Evolutionary conservation across 805 yeast species (phyloP).

Genomic region (Metschnikowia chrysomelidarum): DNA sequence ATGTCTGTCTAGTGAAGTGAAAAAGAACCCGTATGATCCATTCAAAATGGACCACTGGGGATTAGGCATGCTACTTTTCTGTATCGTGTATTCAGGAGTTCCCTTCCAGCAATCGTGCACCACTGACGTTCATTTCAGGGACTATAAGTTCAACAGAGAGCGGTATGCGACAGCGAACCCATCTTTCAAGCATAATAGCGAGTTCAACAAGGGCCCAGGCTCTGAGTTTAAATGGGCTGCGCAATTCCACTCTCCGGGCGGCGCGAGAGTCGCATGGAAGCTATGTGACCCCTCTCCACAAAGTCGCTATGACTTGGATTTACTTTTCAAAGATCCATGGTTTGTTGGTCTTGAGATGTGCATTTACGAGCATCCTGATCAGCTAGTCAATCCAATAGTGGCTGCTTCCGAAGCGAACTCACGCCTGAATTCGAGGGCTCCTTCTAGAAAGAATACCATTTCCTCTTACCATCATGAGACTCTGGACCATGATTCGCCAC

Average conservation of each 20-base stretch:
- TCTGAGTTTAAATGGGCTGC: conserved; percentile 68
- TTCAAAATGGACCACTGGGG: conserved; percentile 73
- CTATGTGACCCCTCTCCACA: conserved; percentile 60
- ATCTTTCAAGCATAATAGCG: conserved; percentile 45
- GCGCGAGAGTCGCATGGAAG: conserved; percentile 73
- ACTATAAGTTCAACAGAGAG: conserved; percentile 50
- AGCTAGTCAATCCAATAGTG: conserved; percentile 35
- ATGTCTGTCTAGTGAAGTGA: conserved; percentile 27
- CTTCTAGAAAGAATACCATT: conserved; percentile 33
- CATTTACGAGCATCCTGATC: conserved; percentile 47
- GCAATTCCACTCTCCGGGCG: conserved; percentile 54
- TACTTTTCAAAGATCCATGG: conserved; percentile 63
- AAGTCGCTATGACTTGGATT: conserved; percentile 53
- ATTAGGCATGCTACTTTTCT: conserved; percentile 64
- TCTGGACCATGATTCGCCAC: conserved; percentile 18
- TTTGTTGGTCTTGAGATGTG: conserved; percentile 60
- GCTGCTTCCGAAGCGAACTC: conserved; percentile 19
- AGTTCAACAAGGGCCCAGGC: conserved; percentile 59
- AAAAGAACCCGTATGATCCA: conserved; percentile 55
- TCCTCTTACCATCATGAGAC: conserved; percentile 12
- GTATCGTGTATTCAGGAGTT: conserved; percentile 52
- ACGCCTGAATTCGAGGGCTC: conserved; percentile 25
- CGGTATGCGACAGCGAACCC: conserved; percentile 43
- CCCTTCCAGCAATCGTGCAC: conserved; percentile 57
- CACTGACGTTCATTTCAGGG: conserved; percentile 52